Conservation (phyloP, 2,329 filamentous ascomycete genomes). For the Drechslerella stenobrocha region DNA sequence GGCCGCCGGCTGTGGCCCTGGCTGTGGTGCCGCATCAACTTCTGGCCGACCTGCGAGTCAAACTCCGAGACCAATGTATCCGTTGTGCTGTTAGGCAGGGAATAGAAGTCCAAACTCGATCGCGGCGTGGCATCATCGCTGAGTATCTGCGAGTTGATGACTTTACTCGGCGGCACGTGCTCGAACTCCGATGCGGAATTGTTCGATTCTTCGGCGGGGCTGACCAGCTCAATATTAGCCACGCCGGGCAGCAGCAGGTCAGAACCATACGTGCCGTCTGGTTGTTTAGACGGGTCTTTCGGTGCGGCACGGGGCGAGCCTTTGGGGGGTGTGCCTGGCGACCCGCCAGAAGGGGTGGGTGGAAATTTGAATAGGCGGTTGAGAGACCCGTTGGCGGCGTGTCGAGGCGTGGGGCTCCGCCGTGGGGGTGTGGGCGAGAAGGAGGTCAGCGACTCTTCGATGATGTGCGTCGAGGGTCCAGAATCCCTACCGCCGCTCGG, state of each 20-base stretch:
- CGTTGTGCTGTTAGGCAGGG: slow-evolving; percentile 88
- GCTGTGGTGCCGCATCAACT: slow-evolving; percentile 60
- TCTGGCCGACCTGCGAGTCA: slow-evolving; percentile 59
- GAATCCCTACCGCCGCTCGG: slow-evolving; percentile 1
- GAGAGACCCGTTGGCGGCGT: slow-evolving; percentile 35
- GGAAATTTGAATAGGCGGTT: slow-evolving; percentile 63
- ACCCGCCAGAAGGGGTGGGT: slow-evolving; percentile 53
- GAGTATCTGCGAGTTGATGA: slow-evolving; percentile 65
- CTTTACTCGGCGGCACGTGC: slow-evolving; percentile 48
- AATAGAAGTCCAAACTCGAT: slow-evolving; percentile 93
- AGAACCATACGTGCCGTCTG: slow-evolving; percentile 50
- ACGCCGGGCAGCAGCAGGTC: slow-evolving; percentile 49
- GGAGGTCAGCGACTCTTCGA: slow-evolving; percentile 47
- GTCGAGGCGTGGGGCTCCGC: slow-evolving; percentile 25
- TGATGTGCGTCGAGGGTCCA: slow-evolving; percentile 25
- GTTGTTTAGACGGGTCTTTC: slow-evolving; percentile 45
- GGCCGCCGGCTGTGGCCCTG: slow-evolving; percentile 54
- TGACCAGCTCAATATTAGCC: slow-evolving; percentile 53
- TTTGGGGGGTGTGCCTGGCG: slow-evolving; percentile 2
- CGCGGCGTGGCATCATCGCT: slow-evolving; percentile 72
- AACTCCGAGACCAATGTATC: slow-evolving; percentile 94
- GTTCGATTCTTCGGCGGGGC: slow-evolving; percentile 57
- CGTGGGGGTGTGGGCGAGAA: slow-evolving; percentile 42
- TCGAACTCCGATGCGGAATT: slow-evolving; percentile 53
- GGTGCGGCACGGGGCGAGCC: slow-evolving; percentile 50